phyloP scores from a whole-genome alignment of 495 filamentous ascomycete species.

The Lentithecium fluviatile region DNA sequence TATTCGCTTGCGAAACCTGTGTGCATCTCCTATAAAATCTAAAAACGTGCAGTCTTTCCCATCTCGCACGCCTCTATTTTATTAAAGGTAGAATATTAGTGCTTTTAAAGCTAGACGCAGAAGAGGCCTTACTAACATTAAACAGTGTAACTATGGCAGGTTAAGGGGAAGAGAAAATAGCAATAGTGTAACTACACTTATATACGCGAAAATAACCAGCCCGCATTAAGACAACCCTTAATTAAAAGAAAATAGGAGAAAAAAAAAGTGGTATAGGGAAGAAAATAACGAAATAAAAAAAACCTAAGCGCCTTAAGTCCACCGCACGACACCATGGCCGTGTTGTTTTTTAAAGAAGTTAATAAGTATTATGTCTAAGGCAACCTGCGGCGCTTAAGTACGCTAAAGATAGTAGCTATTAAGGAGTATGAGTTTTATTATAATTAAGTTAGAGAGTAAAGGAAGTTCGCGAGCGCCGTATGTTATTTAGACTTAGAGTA shows the following conservation, averaged over 20 bases:
- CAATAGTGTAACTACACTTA: not conserved
- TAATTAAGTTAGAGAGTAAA: conserved; percentile 22
- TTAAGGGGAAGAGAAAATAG: not conserved
- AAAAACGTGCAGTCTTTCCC: not conserved
- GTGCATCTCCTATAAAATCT: not conserved
- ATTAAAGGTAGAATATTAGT: not conserved
- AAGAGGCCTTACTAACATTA: too few species aligned
- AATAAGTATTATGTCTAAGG: conserved; percentile 18
- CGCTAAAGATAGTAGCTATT: not conserved
- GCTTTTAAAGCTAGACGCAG: conserved; percentile 6
- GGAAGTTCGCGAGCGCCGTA: conserved; percentile 5
- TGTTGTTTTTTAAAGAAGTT: conserved; percentile 17
- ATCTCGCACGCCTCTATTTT: not conserved
- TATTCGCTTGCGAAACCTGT: not conserved
- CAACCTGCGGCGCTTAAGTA: conserved; percentile 2
- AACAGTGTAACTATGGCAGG: too few species aligned
- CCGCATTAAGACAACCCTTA: not conserved
- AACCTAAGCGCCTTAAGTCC: conserved; percentile 23
- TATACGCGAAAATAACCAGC: conserved; percentile 19
- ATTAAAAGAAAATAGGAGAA: conserved; percentile 3
- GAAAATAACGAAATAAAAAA: not conserved
- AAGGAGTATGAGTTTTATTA: conserved; percentile 15
- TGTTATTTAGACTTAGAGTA: conserved; percentile 21
- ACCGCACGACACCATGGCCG: conserved; percentile 20
- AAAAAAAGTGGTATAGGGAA: conserved; percentile 24